Evolutionary conservation across 352 stramenopile genomes (phyloP).

Genomic region (Thraustotheca clavata): DNA sequence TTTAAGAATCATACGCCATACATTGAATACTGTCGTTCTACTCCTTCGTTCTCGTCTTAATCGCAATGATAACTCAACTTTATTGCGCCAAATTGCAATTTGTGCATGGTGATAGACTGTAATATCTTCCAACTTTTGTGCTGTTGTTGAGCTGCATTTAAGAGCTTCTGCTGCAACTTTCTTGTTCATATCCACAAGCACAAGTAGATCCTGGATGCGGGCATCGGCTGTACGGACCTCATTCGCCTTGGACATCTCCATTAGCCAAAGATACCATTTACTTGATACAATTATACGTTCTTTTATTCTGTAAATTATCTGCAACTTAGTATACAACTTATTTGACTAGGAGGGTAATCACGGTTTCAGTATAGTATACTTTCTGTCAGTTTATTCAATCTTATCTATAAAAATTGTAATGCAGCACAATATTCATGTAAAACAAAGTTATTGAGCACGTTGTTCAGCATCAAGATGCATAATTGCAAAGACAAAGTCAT

Average conservation of each 20-base stretch:
- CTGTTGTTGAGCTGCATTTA: conserved; percentile 10
- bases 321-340: too few species aligned
- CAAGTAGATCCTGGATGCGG: conserved; percentile 13
- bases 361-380: too few species aligned
- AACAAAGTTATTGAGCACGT: too few species aligned
- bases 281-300: too few species aligned
- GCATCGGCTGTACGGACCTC: conserved; percentile 5
- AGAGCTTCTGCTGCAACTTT: conserved; percentile 18
- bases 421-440: too few species aligned
- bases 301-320: too few species aligned
- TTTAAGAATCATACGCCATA: background rate
- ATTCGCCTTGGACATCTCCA: background rate
- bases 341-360: too few species aligned
- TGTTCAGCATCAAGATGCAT: too few species aligned
- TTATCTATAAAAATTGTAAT: too few species aligned
- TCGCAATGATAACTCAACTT: background rate
- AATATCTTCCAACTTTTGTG: background rate
- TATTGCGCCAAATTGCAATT: background rate
- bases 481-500: too few species aligned
- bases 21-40: background rate
- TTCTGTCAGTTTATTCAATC: too few species aligned
- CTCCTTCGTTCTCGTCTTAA: background rate
- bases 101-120: background rate
- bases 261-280: too few species aligned
- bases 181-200: conserved; percentile 22